Base-by-base conservation (phyloP, 805 yeast species). In the Starmerella geochares region DNA sequence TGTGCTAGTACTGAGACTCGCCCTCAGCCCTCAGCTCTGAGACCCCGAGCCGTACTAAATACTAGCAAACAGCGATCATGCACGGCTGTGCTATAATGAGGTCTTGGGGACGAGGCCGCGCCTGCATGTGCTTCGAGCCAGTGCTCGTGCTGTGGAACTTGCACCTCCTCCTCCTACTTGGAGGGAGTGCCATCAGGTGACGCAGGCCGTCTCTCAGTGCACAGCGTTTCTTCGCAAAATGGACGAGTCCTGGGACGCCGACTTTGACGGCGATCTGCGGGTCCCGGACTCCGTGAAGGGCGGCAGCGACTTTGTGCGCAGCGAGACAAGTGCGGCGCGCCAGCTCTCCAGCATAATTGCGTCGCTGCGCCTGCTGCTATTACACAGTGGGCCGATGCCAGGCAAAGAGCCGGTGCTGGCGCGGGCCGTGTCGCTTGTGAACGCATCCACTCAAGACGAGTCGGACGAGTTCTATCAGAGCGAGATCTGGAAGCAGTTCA, bases 221-320 rank as follows among this genome's bases (percentile, higher is more conserved):
- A 14, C 46, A 19, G 47, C 40, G 19, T n/a, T 20, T 17, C n/a
- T 13, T 5, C 7, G 25, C 19, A 11, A 29, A 9, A 54, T 56
- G 59, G 59, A 56, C 46, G 59, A 57, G 58, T 56, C 59, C 88
- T 86, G 68, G 94, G 94, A 4, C 70, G 76, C 61, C 85, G 85
- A 65, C 69, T 85, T 61, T 48, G 55, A 54, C 32, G 63, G 61
- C 11, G 63, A 57, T 8, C 41, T 62, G 14, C 35, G 49, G 36
- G 49, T 56, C 48, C 59, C 59, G 20, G 54, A 44, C 44, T 24
- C 48, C n/a, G 47, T 51, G 38, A 42, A 45, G n/a, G 45, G 38
- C 28, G 43, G 50, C 50, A 46, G 58, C 43, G 56, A 48, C 7
- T 46, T 49, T 10, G 54, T 62, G 36, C 32, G 47, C n/a, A 50